These are phyloP conservation scores for Cupressus sempervirens DNA, from an alignment of 75 land plant species.

Conservation along the genomic window DNA sequence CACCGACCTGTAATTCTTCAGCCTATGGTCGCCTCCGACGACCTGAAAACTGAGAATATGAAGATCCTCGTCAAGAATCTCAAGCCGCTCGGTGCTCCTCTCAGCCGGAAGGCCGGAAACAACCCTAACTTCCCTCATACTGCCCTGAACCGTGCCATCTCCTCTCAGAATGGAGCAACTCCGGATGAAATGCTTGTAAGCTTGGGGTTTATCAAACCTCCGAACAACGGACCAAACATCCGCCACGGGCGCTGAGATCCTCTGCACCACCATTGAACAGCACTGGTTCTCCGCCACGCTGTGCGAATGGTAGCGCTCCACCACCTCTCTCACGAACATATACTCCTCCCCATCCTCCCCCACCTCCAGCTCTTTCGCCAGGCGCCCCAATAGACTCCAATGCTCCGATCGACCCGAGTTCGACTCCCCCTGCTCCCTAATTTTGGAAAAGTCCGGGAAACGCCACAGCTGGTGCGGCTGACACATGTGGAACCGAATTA, in stretches of 20 bases:
- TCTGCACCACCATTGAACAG: slow-evolving; percentile 45
- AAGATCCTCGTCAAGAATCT: slow-evolving; percentile 65
- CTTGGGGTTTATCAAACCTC: slow-evolving; percentile 69
- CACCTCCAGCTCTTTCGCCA: neutral
- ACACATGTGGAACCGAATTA: neutral
- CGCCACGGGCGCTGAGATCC: slow-evolving; percentile 42
- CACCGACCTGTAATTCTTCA: slow-evolving; percentile 54
- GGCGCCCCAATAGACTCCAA: neutral
- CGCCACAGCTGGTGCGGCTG: slow-evolving; percentile 18
- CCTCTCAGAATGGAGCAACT: slow-evolving; percentile 46
- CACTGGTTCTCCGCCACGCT: slow-evolving; percentile 40
- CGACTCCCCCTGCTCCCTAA: neutral
- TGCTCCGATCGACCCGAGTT: neutral
- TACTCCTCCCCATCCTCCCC: slow-evolving; percentile 7
- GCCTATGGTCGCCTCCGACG: slow-evolving; percentile 68
- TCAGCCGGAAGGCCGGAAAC: slow-evolving; percentile 74
- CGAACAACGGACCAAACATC: slow-evolving; percentile 78
- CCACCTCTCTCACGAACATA: slow-evolving; percentile 15
- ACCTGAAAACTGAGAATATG: slow-evolving; percentile 66
- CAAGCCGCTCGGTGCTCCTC: slow-evolving; percentile 62
- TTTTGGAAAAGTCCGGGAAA: slow-evolving; percentile 6
- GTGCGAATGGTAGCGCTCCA: slow-evolving; percentile 34
- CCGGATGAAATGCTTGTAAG: slow-evolving; percentile 68
- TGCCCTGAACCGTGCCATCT: slow-evolving; percentile 48
- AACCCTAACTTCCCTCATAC: slow-evolving; percentile 52